These are phyloP conservation scores for Jackrogersella minutella DNA, from an alignment of 495 filamentous ascomycete species.

Conservation along the genomic window DNA sequence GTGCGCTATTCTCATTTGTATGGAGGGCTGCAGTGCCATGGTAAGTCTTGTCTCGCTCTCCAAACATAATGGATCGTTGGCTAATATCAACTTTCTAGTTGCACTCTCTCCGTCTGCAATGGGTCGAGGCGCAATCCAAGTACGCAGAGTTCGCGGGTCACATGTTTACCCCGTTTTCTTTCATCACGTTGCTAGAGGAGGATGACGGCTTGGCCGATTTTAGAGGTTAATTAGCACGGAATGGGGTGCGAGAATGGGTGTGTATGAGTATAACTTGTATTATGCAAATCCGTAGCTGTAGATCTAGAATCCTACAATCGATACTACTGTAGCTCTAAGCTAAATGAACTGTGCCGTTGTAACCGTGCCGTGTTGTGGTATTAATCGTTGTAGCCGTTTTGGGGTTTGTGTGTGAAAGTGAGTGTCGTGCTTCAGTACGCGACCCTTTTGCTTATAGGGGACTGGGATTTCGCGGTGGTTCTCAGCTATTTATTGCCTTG, in stretches of 20 bases:
- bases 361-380: too few relatives aligned
- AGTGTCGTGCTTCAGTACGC: too few relatives aligned
- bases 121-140: constrained; percentile 99
- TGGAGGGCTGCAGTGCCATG: constrained; percentile 61
- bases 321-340: constrained; percentile 28
- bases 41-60: constrained; percentile 41
- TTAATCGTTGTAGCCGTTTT: too few relatives aligned
- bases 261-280: constrained; percentile 42
- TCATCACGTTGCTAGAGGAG: constrained; percentile 86
- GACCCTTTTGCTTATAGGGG: too few relatives aligned
- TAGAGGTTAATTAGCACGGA: constrained; percentile 36
- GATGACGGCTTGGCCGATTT: constrained; percentile 65
- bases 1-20: constrained; percentile 72
- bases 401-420: too few relatives aligned
- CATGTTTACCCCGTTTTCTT: constrained; percentile 92
- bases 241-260: constrained; percentile 3
- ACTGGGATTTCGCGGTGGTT: too few relatives aligned
- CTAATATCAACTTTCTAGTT: constrained; percentile 52
- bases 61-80: not conserved
- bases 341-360: too few relatives aligned
- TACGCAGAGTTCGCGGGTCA: constrained; percentile 97
- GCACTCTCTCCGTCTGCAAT: constrained; percentile 93
- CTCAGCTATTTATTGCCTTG: too few relatives aligned
- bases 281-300: constrained; percentile 39
- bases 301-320: constrained; percentile 28